Conservation (phyloP, 352 stramenopile species). For the Phytophthora colocasiae region DNA sequence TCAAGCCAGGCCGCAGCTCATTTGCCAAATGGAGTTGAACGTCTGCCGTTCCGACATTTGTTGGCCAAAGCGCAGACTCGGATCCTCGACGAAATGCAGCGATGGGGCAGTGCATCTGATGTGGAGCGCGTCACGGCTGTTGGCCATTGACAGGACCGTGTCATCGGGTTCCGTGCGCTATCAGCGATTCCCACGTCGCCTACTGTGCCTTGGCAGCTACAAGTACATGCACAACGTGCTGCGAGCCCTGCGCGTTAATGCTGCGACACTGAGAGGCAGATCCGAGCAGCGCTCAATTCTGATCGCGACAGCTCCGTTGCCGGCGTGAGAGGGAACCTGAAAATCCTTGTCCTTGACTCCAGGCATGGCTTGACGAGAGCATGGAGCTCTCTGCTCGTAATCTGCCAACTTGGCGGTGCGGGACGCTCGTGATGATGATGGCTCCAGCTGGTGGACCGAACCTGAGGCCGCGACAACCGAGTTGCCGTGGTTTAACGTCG, state of each 20-base stretch:
- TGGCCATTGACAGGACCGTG: constrained; percentile 26
- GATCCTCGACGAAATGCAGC: constrained; percentile 20
- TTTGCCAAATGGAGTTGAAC: background rate
- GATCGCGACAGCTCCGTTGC: too few relatives aligned
- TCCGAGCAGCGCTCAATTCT: too few relatives aligned
- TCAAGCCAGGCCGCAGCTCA: too few relatives aligned
- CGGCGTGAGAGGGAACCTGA: too few relatives aligned
- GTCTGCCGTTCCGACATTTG: constrained; percentile 16
- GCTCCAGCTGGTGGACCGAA: constrained; percentile 11
- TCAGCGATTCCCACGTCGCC: constrained; percentile 22
- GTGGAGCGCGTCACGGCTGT: constrained; percentile 28
- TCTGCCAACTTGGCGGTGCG: constrained; percentile 12
- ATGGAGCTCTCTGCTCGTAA: background rate
- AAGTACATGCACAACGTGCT: background rate
- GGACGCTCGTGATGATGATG: constrained; percentile 28
- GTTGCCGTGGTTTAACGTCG: constrained; percentile 19
- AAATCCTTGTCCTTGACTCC: too few relatives aligned
- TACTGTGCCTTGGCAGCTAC: background rate
- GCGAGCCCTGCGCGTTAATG: too few relatives aligned
- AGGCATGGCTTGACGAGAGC: background rate
- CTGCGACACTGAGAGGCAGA: too few relatives aligned
- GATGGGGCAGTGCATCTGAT: constrained; percentile 24
- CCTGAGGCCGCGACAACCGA: background rate
- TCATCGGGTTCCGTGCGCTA: background rate
- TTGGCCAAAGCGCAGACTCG: constrained; percentile 7